Percentiles rank a stretch among this genome's conserved stretches.
Conservation (phyloP, 2,329 filamentous ascomycete genomes). For the Aspergillus uvarum region DNA sequence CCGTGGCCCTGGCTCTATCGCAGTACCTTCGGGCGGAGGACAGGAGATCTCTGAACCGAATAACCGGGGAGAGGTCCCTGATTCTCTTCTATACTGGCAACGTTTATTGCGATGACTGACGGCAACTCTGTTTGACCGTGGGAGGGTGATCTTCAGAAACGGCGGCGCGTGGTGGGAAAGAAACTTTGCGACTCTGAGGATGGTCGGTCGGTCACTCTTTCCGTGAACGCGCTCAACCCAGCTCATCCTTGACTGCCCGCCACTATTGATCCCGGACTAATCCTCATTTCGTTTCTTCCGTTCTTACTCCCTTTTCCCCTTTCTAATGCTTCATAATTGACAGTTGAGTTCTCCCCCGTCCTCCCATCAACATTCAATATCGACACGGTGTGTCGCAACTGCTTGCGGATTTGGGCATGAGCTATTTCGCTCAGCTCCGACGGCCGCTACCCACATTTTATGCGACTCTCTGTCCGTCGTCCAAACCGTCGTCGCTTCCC, state of each 20-base stretch:
- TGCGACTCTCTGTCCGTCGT: background rate
- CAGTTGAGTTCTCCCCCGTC: background rate
- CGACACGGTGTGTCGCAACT: background rate
- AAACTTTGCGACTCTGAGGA: background rate
- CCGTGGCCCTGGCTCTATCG: background rate
- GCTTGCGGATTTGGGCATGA: background rate
- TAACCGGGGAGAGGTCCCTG: background rate
- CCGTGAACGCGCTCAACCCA: too few species aligned
- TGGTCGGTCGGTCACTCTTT: background rate
- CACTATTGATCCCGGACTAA: background rate
- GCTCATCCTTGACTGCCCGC: background rate
- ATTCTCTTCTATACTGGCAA: background rate
- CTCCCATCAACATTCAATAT: too few species aligned
- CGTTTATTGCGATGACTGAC: background rate
- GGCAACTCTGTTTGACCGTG: background rate
- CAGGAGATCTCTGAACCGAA: background rate
- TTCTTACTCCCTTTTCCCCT: background rate
- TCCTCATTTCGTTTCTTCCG: background rate
- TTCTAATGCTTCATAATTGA: background rate
- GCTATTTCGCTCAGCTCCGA: background rate
- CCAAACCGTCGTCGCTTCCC: background rate
- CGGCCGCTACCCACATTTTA: background rate
- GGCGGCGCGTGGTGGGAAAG: background rate
- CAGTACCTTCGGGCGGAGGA: background rate
- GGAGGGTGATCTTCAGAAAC: background rate